Evolutionary conservation across 352 stramenopile genomes (phyloP).

Genomic region (Pythium sukuiense): DNA sequence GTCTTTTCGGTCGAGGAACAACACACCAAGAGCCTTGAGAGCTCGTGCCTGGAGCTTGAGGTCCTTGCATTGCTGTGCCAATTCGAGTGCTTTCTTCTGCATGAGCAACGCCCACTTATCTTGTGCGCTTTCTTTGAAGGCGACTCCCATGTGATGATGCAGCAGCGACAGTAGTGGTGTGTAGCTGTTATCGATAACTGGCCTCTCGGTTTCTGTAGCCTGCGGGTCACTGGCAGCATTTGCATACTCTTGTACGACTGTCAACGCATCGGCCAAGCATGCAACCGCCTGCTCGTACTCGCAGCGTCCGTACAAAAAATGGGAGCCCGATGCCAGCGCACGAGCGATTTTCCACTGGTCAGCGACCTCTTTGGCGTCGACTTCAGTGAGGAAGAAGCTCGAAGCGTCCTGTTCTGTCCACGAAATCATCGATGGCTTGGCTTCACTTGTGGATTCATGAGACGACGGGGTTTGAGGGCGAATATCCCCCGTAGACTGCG

Average conservation of each 20-base stretch:
- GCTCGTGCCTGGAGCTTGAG: constrained; percentile 46
- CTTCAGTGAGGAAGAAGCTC: constrained; percentile 77
- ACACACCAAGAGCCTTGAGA: constrained; percentile 63
- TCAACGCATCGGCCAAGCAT: constrained; percentile 42
- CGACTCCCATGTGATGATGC: constrained; percentile 68
- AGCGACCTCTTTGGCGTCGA: constrained; percentile 44
- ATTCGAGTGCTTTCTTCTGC: constrained; percentile 52
- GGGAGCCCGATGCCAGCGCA: constrained; percentile 43
- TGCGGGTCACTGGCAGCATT: not conserved
- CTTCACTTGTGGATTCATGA: not conserved
- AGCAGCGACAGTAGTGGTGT: constrained; percentile 41
- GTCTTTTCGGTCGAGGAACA: constrained; percentile 52
- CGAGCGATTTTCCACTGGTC: constrained; percentile 38
- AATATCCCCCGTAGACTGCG: not conserved
- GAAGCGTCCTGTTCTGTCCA: constrained; percentile 44
- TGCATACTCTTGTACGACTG: constrained; percentile 23
- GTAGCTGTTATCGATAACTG: not conserved
- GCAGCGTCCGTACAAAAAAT: constrained; percentile 52
- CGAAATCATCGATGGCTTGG: constrained; percentile 19
- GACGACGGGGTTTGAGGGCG: not conserved
- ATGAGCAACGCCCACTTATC: constrained; percentile 37
- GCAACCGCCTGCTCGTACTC: constrained; percentile 35
- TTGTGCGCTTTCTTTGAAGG: constrained; percentile 60
- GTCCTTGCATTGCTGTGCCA: constrained; percentile 43
- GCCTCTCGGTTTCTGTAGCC: constrained; percentile 11